Base-by-base conservation (phyloP, 83 land plant genomes). In the Picea engelmannii region DNA sequence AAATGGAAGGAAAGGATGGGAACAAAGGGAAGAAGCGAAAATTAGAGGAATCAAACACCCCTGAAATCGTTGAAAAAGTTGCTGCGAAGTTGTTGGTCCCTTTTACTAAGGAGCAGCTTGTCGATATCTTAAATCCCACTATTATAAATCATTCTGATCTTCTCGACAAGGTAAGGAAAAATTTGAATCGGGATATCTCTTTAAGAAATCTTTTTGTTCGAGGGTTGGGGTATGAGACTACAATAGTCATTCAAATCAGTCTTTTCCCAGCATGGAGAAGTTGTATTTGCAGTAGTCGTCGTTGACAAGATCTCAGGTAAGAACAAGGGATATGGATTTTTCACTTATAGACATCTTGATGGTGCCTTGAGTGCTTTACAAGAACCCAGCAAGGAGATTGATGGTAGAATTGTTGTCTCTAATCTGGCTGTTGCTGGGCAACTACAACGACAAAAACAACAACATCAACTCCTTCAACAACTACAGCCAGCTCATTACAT, bases 301-400 rank as follows among this genome's bases (percentile, higher is more conserved):
- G 15, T 38, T 25, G 90, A 88, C 84, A 86, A 79, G 68, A 38
- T 40, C 24, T 86, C 63, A 88, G 83, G 17, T 88, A 83, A 58
- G 49, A 68, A 49, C 88, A 40, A 40, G 42, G 42, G 42, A 40
- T 40, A 88, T 85, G 82, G n/a, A n/a, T n/a, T n/a, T n/a, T n/a
- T n/a, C n/a, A n/a, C n/a, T n/a, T n/a, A n/a, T n/a, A n/a, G n/a
- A n/a, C n/a, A n/a, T n/a, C n/a, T 83, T 83, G 90, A 88, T 81
- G 80, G 90, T 66, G 88, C 90, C 4, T 63, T 75, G 0, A 74
- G 76, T n/a, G 85, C 88, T 47, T 79, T 88, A 2, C 83, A 83
- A 64, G 90, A 88, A 66, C 89, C 89, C 3, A 86, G 84, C 70
- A 88, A 88, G 63, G 60, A 83, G n/a, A 88, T 88, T 25, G 88